Evolutionary conservation across 495 filamentous ascomycete genomes (phyloP).

Genomic region (Letharia lupina): DNA sequence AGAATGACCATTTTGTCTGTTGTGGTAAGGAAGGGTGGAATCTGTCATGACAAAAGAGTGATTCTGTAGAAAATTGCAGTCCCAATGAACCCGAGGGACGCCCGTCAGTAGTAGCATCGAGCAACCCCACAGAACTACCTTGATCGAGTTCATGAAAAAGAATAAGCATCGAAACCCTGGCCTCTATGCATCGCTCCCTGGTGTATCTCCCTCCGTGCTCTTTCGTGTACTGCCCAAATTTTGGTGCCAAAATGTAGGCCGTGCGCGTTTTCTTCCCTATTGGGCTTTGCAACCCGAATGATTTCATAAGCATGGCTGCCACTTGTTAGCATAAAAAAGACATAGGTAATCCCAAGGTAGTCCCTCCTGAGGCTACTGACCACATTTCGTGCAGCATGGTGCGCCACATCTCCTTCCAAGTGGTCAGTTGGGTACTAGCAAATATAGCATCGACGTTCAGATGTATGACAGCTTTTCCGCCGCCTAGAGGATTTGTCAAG

Average conservation of each 20-base stretch:
- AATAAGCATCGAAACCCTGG: not conserved
- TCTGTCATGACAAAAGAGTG: too few relatives aligned
- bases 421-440: too few relatives aligned
- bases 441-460: not conserved
- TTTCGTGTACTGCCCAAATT: not conserved
- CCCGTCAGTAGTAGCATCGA: too few relatives aligned
- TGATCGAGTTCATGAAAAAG: not conserved
- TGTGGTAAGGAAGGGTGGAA: too few relatives aligned
- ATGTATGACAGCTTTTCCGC: not conserved
- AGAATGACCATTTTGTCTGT: too few relatives aligned
- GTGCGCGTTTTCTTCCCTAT: not conserved
- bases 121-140: not conserved
- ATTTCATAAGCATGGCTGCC: not conserved
- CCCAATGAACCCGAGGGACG: too few relatives aligned
- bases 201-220: not conserved
- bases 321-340: not conserved
- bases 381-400: conserved; percentile 1
- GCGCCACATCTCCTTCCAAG: not conserved
- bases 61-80: too few relatives aligned
- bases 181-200: not conserved
- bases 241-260: not conserved
- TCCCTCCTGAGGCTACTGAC: not conserved
- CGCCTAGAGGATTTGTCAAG: not conserved
- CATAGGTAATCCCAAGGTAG: too few relatives aligned
- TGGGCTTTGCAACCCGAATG: not conserved